Conservation (phyloP, 768 basidiomycete species). For the Russula lepida region DNA sequence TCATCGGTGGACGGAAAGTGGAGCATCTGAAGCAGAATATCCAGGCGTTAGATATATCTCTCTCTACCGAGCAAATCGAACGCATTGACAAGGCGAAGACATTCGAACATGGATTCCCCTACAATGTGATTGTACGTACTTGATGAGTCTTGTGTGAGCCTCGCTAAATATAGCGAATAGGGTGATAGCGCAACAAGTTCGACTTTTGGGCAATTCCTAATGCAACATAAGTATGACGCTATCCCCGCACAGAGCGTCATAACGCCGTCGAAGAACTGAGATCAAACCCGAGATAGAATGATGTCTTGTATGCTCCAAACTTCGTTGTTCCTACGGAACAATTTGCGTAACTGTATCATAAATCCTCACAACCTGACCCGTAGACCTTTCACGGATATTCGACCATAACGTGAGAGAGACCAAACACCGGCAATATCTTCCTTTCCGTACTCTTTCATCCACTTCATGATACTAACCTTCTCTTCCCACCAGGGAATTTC, state of each 20-base stretch:
- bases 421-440: too few relatives aligned
- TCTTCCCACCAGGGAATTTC: too few relatives aligned
- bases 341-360: too few relatives aligned
- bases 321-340: too few relatives aligned
- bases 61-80: slow-evolving; percentile 39
- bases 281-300: background rate
- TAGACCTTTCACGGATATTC: too few relatives aligned
- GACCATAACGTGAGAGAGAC: background rate
- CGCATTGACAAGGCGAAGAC: slow-evolving; percentile 36
- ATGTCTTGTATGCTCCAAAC: too few relatives aligned
- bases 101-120: slow-evolving; percentile 42
- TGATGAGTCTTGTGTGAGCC: background rate
- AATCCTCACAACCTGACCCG: background rate
- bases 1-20: slow-evolving; percentile 45
- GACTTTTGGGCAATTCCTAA: background rate
- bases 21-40: slow-evolving; percentile 45
- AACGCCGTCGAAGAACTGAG: background rate
- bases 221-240: background rate
- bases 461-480: too few relatives aligned
- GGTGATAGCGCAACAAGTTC: background rate
- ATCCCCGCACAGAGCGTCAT: background rate
- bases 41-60: slow-evolving; percentile 40
- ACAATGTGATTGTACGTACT: slow-evolving; percentile 28
- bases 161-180: background rate
- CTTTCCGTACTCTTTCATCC: too few relatives aligned